phyloP scores from a whole-genome alignment of 2,329 filamentous ascomycete species.

The Albophoma yamanashiensis region DNA sequence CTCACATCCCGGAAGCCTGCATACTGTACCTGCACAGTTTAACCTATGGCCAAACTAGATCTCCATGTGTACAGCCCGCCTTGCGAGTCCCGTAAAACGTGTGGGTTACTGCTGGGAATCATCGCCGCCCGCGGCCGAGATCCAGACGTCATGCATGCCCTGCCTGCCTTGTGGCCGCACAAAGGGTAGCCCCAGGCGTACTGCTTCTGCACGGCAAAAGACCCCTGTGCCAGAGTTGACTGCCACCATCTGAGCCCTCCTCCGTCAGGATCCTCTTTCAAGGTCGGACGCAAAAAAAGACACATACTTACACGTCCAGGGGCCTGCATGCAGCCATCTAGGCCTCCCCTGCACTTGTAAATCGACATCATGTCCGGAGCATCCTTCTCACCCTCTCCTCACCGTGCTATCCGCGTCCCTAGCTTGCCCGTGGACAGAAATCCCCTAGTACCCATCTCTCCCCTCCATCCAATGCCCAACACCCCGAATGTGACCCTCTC shows the following conservation, averaged over 20 bases:
- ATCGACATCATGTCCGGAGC: no score
- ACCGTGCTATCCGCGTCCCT: slow-evolving; percentile 34
- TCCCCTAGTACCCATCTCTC: slow-evolving; percentile 80
- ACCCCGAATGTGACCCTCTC: slow-evolving; percentile 63
- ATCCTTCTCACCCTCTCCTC: slow-evolving; percentile 6
- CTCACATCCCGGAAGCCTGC: not conserved
- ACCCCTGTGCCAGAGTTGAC: not conserved
- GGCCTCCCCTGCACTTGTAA: not conserved
- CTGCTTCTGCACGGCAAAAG: not conserved
- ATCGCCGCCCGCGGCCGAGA: not conserved
- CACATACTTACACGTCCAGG: no score
- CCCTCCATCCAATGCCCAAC: slow-evolving; percentile 78
- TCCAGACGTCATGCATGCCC: no score
- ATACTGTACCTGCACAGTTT: no score
- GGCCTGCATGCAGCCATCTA: not conserved
- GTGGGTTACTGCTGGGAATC: not conserved
- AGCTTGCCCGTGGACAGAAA: slow-evolving; percentile 81
- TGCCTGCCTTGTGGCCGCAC: not conserved
- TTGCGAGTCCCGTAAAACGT: no score
- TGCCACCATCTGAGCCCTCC: not conserved
- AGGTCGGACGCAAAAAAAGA: not conserved
- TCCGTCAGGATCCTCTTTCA: not conserved
- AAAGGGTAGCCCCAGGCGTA: no score
- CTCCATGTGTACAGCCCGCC: not conserved
- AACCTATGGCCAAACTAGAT: no score